Evolutionary conservation across 1,284 basidiomycete genomes (phyloP), one percentile per base, ranked within the genome.

Genomic region (Thelephora terrestris): DNA sequence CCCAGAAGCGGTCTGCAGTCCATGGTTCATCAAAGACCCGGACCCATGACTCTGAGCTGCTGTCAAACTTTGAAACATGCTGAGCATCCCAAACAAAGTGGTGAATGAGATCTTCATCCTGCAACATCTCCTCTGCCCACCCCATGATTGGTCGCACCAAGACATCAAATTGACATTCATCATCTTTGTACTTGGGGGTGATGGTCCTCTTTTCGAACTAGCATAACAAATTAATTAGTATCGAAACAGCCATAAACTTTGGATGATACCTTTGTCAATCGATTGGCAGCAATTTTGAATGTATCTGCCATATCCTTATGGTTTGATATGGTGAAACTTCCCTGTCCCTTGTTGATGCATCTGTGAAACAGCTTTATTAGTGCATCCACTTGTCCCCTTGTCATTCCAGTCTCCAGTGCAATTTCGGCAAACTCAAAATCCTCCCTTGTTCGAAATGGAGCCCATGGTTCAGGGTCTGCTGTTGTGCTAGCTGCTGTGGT

Each of bases 21-120:
- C 57, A 65, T n/a, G 68, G 64, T 50, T 69, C 66, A 47, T 65
- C 32, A 24, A 62, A 52, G 48, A 69, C 66, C 5, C 52, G 53
- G 12, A 59, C 55, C 49, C 54, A 70, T 7, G 48, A 38, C 3
- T 46, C 32, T 4, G 5, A 27, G 25, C 25, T 27, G 1, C 60
- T 61, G 52, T 70, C 50, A 50, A 54, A 66, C 39, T 60, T 62
- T 21, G 45, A 66, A 6, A 63, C 32, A 5, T 49, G 47, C 32
- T 55, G 46, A 2, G 57, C 58, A 55, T 64, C 55, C 49, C 59
- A 62, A 14, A 51, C 12, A 24, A 54, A 61, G 17, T 59, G 48
- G 1, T 52, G 50, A 5, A 48, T 52, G 6, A 62, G 38, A 1
- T 23, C 14, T 2, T 53, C 54, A 44, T 61, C 48, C 20, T 46